phyloP scores from a whole-genome alignment of 768 basidiomycete genomes.

The Boletus vermiculosoides region DNA sequence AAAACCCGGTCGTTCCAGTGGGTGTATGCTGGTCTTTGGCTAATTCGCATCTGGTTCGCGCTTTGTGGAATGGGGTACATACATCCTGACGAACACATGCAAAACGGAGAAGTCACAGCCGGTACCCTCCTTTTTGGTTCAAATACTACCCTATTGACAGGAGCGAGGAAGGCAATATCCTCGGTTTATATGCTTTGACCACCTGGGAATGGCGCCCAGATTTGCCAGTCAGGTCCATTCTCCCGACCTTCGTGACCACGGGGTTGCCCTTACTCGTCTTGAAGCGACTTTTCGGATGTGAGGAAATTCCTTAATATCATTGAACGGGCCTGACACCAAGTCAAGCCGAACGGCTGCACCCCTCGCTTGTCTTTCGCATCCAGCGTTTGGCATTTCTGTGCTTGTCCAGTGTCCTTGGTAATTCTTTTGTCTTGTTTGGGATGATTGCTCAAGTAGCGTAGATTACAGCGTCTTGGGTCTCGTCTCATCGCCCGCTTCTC shows the following conservation, averaged over 20 bases:
- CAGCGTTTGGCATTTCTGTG: slow-evolving; percentile 34
- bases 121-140: slow-evolving; percentile 24
- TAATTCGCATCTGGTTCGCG: slow-evolving; percentile 31
- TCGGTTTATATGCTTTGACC: slow-evolving; percentile 27
- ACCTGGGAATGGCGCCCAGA: slow-evolving; percentile 41
- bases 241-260: slow-evolving; percentile 33
- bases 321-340: slow-evolving; percentile 4
- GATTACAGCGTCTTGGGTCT: slow-evolving; percentile 28
- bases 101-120: slow-evolving; percentile 40
- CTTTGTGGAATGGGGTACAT: slow-evolving; percentile 38
- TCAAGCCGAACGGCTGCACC: slow-evolving; percentile 14
- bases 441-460: slow-evolving; percentile 10
- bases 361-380: slow-evolving; percentile 26
- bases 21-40: slow-evolving; percentile 26
- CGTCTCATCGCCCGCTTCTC: slow-evolving; percentile 15
- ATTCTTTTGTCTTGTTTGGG: neutral
- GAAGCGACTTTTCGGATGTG: slow-evolving; percentile 22
- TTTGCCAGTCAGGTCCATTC: slow-evolving; percentile 37
- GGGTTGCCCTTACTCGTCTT: slow-evolving; percentile 31
- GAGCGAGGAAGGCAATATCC: slow-evolving; percentile 25
- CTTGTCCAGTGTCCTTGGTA: slow-evolving; percentile 36
- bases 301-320: slow-evolving; percentile 7
- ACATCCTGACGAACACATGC: slow-evolving; percentile 43
- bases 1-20: slow-evolving; percentile 15
- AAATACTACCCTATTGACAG: slow-evolving; percentile 5